A percentile compares a stretch with the other conserved stretches of the same genome.
Evolutionary conservation across 169 alveolate genomes (phyloP).

Genomic region (Eimeria mitis): DNA sequence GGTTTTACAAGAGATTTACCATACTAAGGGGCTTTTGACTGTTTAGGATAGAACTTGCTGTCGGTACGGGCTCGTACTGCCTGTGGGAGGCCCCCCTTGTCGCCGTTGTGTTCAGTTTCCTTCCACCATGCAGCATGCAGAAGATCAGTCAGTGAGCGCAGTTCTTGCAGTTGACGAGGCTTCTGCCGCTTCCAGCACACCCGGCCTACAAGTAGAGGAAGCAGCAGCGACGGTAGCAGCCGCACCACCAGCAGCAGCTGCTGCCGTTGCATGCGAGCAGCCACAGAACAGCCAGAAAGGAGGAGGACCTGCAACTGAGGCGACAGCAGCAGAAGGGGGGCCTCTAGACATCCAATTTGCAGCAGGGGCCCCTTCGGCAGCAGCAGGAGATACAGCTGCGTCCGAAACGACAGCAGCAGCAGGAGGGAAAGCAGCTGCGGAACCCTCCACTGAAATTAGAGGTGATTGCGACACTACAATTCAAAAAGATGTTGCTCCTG

Average conservation of each 20-base stretch:
- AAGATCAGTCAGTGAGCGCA: background rate
- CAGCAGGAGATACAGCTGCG: constrained; percentile 1
- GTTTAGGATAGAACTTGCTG: background rate
- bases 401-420: constrained; percentile 6
- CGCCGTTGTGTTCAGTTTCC: background rate
- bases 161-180: background rate
- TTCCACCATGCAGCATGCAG: constrained; percentile 37
- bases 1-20: background rate
- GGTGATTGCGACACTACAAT: background rate
- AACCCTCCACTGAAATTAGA: background rate
- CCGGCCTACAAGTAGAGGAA: background rate
- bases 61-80: background rate
- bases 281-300: background rate
- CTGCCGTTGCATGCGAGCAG: background rate
- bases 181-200: background rate
- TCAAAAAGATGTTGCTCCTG: background rate
- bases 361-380: background rate
- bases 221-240: background rate
- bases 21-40: background rate
- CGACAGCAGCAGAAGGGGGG: background rate
- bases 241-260: background rate
- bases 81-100: constrained; percentile 22
- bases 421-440: background rate
- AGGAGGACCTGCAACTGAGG: background rate
- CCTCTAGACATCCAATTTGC: background rate